Conservation (phyloP, 768 basidiomycete genomes). For the Lactarius hatsudake region DNA sequence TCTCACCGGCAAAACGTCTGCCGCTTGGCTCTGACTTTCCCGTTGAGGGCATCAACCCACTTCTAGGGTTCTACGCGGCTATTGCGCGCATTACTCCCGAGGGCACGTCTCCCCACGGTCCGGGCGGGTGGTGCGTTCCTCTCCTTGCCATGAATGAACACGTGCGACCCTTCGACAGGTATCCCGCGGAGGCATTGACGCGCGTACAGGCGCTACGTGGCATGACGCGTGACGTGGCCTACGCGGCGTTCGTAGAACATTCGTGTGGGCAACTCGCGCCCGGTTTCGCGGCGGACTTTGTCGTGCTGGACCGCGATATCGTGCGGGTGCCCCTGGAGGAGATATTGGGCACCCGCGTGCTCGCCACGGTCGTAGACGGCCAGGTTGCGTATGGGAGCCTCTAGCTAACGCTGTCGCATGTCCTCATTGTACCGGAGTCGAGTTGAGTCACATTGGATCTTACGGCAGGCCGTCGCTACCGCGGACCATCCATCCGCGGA, state of each 20-base stretch:
- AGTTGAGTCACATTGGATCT: neutral
- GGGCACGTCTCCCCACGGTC: slow-evolving; percentile 80
- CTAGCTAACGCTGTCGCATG: neutral
- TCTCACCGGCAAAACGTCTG: slow-evolving; percentile 53
- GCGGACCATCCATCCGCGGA: neutral
- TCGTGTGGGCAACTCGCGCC: slow-evolving; percentile 65
- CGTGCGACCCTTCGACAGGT: slow-evolving; percentile 48
- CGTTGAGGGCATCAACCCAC: slow-evolving; percentile 85
- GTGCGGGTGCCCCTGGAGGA: slow-evolving; percentile 60
- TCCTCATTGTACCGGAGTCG: too few relatives aligned
- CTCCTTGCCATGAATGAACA: neutral
- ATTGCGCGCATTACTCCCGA: slow-evolving; percentile 65
- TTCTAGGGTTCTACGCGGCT: slow-evolving; percentile 88
- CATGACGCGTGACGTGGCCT: slow-evolving; percentile 88
- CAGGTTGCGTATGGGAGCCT: slow-evolving; percentile 56
- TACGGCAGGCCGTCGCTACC: neutral
- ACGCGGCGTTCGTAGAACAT: slow-evolving; percentile 77
- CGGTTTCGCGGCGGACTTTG: slow-evolving; percentile 88
- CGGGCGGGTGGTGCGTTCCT: slow-evolving; percentile 70
- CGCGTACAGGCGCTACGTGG: slow-evolving; percentile 82
- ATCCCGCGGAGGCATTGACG: slow-evolving; percentile 68
- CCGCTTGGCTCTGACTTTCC: slow-evolving; percentile 95
- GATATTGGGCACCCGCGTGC: slow-evolving; percentile 63
- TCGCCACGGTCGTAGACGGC: slow-evolving; percentile 76
- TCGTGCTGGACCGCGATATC: slow-evolving; percentile 78